A percentile compares a stretch with the other conserved stretches of the same genome.
Conservation (phyloP, 352 stramenopile genomes). For the Phytophthora hybrid region DNA sequence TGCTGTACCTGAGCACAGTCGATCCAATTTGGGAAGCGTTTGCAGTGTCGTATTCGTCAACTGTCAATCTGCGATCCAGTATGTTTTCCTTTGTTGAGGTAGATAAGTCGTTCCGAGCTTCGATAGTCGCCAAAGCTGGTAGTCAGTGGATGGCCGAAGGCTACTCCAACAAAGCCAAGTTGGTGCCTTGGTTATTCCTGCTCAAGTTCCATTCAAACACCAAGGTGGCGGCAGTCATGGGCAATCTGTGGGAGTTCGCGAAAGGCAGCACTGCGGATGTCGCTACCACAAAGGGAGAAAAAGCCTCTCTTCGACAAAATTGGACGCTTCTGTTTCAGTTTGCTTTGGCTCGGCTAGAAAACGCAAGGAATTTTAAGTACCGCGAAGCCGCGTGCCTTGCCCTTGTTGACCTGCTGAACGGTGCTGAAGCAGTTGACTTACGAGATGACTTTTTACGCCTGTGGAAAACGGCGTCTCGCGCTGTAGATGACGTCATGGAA, state of each 20-base stretch:
- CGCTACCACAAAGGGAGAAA: conserved; percentile 46
- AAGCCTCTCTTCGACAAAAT: conserved; percentile 60
- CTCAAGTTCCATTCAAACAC: conserved; percentile 81
- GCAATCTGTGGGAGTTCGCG: conserved; percentile 72
- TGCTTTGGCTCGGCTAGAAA: conserved; percentile 63
- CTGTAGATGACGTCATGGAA: conserved; percentile 86
- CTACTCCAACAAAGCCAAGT: conserved; percentile 60
- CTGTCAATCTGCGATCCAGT: not conserved
- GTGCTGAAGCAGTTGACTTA: conserved; percentile 55
- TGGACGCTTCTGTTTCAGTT: conserved; percentile 68
- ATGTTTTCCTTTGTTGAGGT: conserved; percentile 59
- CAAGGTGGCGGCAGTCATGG: conserved; percentile 73
- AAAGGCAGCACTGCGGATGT: conserved; percentile 40
- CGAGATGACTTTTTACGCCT: conserved; percentile 61
- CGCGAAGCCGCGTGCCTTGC: conserved; percentile 74
- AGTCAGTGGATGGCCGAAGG: conserved; percentile 62
- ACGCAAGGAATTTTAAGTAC: conserved; percentile 84
- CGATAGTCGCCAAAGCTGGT: conserved; percentile 65
- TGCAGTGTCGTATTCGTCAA: conserved; percentile 11
- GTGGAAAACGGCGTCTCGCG: conserved; percentile 73
- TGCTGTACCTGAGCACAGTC: conserved; percentile 83
- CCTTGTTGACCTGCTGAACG: conserved; percentile 72
- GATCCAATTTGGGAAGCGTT: conserved; percentile 72
- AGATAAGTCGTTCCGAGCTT: conserved; percentile 54
- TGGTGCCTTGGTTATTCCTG: conserved; percentile 80